Conservation (phyloP, 768 basidiomycete genomes). For the Tubosaeta brunneosetosa region DNA sequence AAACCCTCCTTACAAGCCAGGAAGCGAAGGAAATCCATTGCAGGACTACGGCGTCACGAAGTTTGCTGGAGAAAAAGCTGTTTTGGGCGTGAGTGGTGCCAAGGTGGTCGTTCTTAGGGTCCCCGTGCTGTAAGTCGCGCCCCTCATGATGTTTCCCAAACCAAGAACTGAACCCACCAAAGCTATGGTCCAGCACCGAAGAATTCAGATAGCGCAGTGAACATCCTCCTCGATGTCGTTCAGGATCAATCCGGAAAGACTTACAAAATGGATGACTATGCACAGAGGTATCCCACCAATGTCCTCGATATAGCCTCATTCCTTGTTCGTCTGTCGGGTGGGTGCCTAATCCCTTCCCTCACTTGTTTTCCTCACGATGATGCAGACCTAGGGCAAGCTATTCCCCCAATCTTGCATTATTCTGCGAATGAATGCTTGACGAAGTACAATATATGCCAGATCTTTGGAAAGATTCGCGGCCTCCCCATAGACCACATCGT, state of each 20-base stretch:
- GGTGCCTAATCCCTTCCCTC: conserved; percentile 13
- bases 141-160: background rate
- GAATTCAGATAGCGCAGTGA: conserved; percentile 87
- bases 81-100: conserved; percentile 54
- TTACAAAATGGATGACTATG: conserved; percentile 96
- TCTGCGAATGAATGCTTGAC: conserved; percentile 78
- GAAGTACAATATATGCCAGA: conserved; percentile 88
- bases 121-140: conserved; percentile 68
- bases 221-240: conserved; percentile 83
- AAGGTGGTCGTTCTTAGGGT: conserved; percentile 74
- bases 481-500: conserved; percentile 72
- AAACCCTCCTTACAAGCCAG: conserved; percentile 83
- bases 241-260: conserved; percentile 80
- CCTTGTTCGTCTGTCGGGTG: conserved; percentile 71
- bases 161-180: conserved; percentile 3
- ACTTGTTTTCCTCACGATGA: background rate
- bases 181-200: conserved; percentile 86
- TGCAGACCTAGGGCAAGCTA: conserved; percentile 31
- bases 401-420: conserved; percentile 72
- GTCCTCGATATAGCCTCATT: conserved; percentile 83
- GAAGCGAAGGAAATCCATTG: conserved; percentile 71
- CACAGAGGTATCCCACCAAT: conserved; percentile 89
- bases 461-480: conserved; percentile 66
- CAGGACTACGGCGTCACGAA: conserved; percentile 89
- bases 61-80: conserved; percentile 79